Conservation (phyloP, 2,329 filamentous ascomycete species). For the Xylaria sp. region DNA sequence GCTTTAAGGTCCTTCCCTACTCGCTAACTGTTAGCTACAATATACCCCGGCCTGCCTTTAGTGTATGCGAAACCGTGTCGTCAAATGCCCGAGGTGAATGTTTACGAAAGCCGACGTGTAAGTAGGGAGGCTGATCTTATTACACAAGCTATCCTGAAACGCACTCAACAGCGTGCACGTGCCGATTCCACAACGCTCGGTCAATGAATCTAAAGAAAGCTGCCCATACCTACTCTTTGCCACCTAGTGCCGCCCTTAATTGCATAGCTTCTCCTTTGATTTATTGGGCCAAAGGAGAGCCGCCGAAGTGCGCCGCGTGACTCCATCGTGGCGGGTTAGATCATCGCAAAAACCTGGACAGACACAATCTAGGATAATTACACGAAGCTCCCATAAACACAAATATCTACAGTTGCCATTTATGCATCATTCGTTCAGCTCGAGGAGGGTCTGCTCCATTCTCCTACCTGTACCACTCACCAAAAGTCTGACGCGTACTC, state of each 20-base stretch:
- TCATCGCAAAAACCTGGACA: slow-evolving; percentile 11
- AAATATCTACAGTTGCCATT: slow-evolving; percentile 11
- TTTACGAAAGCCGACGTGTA: slow-evolving; percentile 24
- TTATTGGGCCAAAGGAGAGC: slow-evolving; percentile 22
- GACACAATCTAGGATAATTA: not conserved
- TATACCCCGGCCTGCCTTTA: not conserved
- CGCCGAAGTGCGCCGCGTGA: slow-evolving; percentile 31
- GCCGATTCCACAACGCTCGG: slow-evolving; percentile 10
- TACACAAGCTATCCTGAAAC: slow-evolving; percentile 22
- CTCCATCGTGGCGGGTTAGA: slow-evolving; percentile 22
- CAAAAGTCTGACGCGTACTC: slow-evolving; percentile 19
- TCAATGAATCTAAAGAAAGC: slow-evolving; percentile 16
- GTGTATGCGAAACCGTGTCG: slow-evolving; percentile 11
- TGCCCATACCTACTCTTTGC: slow-evolving; percentile 21
- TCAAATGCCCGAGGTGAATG: slow-evolving; percentile 10
- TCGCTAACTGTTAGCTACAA: slow-evolving; percentile 15
- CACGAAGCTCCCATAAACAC: slow-evolving; percentile 3
- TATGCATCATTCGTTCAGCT: slow-evolving; percentile 12
- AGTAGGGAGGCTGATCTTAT: slow-evolving; percentile 2
- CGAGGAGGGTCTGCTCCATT: not conserved
- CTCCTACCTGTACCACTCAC: slow-evolving; percentile 22
- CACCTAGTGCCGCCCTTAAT: slow-evolving; percentile 32
- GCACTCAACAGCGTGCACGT: slow-evolving; percentile 12
- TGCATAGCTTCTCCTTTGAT: not conserved
- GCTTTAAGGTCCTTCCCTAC: slow-evolving; percentile 2